These are phyloP conservation scores for Talaromyces rugulosus DNA, from an alignment of 2,329 filamentous ascomycete genomes.

Conservation along the genomic window DNA sequence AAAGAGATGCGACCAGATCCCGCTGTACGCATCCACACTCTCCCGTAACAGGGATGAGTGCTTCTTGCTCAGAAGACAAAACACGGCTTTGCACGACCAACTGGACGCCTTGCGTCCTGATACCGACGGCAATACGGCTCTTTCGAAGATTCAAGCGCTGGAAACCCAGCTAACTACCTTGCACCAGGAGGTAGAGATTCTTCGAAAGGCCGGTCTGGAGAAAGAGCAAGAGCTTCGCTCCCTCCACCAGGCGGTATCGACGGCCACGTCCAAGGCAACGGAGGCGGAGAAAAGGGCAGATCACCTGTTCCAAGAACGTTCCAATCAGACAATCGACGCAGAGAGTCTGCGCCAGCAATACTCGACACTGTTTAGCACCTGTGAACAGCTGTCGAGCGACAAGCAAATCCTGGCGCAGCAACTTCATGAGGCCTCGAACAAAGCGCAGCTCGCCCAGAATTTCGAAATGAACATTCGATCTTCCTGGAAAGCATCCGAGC, in stretches of 20 bases:
- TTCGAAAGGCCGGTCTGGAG: background rate
- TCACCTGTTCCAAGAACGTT: background rate
- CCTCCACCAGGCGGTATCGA: background rate
- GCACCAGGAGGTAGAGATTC: background rate
- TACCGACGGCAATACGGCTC: background rate
- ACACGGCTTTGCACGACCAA: background rate
- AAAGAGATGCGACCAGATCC: background rate
- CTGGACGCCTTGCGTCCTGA: background rate
- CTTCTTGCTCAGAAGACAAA: background rate
- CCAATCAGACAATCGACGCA: background rate
- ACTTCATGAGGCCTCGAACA: background rate
- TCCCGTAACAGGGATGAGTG: background rate
- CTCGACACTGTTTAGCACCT: background rate
- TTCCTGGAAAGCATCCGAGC: background rate
- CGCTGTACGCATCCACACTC: background rate
- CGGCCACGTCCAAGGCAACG: background rate
- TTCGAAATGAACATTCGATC: background rate
- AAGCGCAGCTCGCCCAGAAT: background rate
- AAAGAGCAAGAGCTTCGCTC: background rate
- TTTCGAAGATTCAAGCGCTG: background rate
- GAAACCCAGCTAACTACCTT: background rate
- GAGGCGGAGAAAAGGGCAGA: background rate
- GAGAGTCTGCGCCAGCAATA: background rate
- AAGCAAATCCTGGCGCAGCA: background rate
- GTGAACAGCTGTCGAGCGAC: background rate